Conservation (phyloP, 257 asterid species). For the Rubia yunnanensis region DNA sequence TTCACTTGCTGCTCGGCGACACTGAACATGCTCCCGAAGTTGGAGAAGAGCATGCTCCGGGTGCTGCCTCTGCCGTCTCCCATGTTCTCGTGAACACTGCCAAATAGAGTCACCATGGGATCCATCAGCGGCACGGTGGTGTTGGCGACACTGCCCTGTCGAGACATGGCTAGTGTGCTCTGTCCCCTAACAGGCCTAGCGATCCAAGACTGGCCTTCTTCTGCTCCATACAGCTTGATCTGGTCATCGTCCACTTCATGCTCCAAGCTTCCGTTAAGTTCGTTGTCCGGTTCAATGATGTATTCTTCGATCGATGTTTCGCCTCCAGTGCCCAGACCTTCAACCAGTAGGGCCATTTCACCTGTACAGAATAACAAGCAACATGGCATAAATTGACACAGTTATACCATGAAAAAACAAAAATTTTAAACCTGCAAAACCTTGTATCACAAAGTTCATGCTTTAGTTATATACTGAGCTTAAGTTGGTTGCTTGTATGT, state of each 20-base stretch:
- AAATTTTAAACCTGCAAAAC: not conserved
- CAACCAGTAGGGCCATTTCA: conserved; percentile 89
- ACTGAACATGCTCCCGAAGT: conserved; percentile 77
- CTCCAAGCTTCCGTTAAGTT: conserved; percentile 43
- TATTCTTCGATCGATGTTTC: conserved; percentile 88
- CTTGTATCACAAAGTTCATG: not conserved
- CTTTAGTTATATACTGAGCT: not conserved
- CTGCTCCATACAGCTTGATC: conserved; percentile 83
- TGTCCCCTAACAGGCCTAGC: conserved; percentile 81
- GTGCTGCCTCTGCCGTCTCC: conserved; percentile 77
- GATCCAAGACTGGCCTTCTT: conserved; percentile 88
- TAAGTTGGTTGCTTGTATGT: too few species aligned
- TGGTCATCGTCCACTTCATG: conserved; percentile 47
- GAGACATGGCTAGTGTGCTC: conserved; percentile 63
- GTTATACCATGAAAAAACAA: not conserved
- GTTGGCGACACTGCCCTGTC: conserved; percentile 64
- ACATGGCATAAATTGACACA: not conserved
- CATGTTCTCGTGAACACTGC: conserved; percentile 78
- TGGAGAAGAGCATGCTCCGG: conserved; percentile 74
- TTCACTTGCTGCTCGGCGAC: conserved; percentile 41
- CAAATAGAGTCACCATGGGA: conserved; percentile 86
- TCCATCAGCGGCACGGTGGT: conserved; percentile 50
- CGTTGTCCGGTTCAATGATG: conserved; percentile 66
- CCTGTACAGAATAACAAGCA: conserved; percentile 33
- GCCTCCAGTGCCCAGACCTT: conserved; percentile 76